Conservation (phyloP, 352 stramenopile genomes). For the Globisporangium emineosum region DNA sequence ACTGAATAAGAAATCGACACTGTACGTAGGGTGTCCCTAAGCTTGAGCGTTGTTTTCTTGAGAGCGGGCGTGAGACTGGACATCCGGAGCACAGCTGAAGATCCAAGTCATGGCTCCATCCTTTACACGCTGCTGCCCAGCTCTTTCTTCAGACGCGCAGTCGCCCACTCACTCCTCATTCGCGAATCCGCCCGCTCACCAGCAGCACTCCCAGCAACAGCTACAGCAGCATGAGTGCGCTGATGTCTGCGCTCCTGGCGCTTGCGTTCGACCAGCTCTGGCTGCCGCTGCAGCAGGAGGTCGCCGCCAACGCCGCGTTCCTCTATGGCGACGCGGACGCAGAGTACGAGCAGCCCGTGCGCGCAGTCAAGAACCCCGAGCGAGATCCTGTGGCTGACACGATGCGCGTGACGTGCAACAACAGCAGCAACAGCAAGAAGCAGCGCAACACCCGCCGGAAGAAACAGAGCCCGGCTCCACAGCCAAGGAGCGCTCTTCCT, state of each 20-base stretch:
- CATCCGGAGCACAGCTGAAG: not conserved
- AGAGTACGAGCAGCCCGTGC: not conserved
- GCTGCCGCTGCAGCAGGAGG: not conserved
- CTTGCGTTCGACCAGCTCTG: slow-evolving; percentile 5
- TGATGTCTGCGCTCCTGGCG: not conserved
- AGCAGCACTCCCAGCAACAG: not conserved
- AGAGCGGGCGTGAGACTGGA: not conserved
- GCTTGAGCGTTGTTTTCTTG: not conserved
- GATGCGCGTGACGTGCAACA: not conserved
- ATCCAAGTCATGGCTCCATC: not conserved
- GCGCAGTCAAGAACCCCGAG: not conserved
- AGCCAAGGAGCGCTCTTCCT: not conserved
- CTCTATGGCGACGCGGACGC: not conserved
- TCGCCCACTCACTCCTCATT: not conserved
- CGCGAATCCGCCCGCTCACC: not conserved
- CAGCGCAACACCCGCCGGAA: not conserved
- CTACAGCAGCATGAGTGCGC: not conserved
- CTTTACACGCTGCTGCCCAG: not conserved
- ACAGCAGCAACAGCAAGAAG: not conserved
- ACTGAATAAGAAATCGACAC: no score
- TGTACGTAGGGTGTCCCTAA: not conserved
- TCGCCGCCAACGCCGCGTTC: slow-evolving; percentile 9
- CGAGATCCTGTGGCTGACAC: not conserved
- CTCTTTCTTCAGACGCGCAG: not conserved
- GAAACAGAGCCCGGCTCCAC: not conserved